A percentile compares a stretch with the other conserved stretches of the same genome.
These are phyloP conservation scores for Oryza punctata DNA, from an alignment of 176 grass and related monocot genomes.

Conservation along the genomic window DNA sequence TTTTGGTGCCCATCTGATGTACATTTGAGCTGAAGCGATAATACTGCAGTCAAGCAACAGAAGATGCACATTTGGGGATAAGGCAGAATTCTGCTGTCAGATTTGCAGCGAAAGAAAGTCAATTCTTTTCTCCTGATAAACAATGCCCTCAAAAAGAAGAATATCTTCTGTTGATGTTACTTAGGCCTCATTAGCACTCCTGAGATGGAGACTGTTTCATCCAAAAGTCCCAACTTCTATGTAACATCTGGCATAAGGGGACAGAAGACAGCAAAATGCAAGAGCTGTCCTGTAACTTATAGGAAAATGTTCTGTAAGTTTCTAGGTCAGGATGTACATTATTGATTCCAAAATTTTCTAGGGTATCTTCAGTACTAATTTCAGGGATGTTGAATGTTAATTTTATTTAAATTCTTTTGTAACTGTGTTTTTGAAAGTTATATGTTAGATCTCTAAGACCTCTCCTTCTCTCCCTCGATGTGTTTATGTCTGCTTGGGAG, in stretches of 20 bases:
- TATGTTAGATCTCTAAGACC: conserved; percentile 51
- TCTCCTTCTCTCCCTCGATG: background rate
- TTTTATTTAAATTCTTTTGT: conserved; percentile 70
- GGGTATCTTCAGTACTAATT: conserved; percentile 66
- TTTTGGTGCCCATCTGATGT: conserved; percentile 57
- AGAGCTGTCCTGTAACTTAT: conserved; percentile 73
- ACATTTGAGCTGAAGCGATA: conserved; percentile 51
- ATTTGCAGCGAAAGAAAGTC: conserved; percentile 41
- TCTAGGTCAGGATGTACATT: conserved; percentile 72
- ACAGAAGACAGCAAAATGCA: conserved; percentile 53
- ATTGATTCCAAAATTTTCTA: conserved; percentile 73
- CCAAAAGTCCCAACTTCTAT: conserved; percentile 55
- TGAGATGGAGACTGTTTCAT: conserved; percentile 53
- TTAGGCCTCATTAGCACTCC: conserved; percentile 48
- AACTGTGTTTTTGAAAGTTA: conserved; percentile 57
- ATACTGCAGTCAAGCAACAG: conserved; percentile 43
- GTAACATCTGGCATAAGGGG: conserved; percentile 58
- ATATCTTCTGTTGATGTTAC: conserved; percentile 48
- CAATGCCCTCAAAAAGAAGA: conserved; percentile 50
- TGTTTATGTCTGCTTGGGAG: background rate
- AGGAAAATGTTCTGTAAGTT: conserved; percentile 71
- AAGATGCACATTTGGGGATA: conserved; percentile 48
- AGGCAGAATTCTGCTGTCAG: conserved; percentile 45
- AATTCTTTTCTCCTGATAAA: conserved; percentile 55
- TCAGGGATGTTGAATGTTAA: conserved; percentile 54